These are phyloP conservation scores for Eucalyptus coolabah DNA, from an alignment of 345 rosid species.

Conservation along the genomic window DNA sequence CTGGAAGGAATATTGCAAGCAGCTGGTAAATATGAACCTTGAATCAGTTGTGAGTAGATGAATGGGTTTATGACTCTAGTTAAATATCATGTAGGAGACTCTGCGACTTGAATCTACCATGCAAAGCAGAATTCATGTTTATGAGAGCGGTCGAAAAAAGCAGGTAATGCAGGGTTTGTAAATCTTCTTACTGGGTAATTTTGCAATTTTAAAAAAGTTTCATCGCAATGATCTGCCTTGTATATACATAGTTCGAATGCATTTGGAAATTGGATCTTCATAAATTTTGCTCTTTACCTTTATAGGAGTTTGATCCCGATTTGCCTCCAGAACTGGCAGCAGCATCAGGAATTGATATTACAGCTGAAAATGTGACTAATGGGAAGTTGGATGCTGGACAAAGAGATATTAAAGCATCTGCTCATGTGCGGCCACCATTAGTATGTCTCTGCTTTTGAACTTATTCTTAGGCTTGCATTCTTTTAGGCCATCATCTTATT, in stretches of 20 bases:
- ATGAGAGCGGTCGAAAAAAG: conserved; percentile 91
- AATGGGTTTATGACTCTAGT: conserved; percentile 8
- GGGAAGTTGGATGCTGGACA: conserved; percentile 52
- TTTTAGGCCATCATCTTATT: not conserved
- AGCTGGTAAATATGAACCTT: conserved; percentile 53
- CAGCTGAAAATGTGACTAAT: conserved; percentile 40
- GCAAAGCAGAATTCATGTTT: conserved; percentile 98
- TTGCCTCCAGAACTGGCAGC: conserved; percentile 98
- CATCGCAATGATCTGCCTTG: not conserved
- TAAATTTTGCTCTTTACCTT: not conserved
- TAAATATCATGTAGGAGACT: conserved; percentile 55
- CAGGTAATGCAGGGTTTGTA: conserved; percentile 35
- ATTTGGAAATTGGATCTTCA: not conserved
- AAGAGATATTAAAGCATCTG: conserved; percentile 48
- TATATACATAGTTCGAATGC: not conserved
- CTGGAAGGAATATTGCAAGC: conserved; percentile 98
- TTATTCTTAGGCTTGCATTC: not conserved
- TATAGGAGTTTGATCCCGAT: conserved; percentile 92
- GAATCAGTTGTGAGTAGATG: not conserved
- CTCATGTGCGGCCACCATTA: conserved; percentile 61
- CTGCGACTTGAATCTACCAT: conserved; percentile 82
- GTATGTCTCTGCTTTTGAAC: conserved; percentile 34
- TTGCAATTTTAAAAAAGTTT: not conserved
- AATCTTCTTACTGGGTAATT: not conserved
- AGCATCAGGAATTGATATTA: conserved; percentile 64